Base-by-base conservation (phyloP, 1,284 basidiomycete genomes). In the Farysia itapuensis region DNA sequence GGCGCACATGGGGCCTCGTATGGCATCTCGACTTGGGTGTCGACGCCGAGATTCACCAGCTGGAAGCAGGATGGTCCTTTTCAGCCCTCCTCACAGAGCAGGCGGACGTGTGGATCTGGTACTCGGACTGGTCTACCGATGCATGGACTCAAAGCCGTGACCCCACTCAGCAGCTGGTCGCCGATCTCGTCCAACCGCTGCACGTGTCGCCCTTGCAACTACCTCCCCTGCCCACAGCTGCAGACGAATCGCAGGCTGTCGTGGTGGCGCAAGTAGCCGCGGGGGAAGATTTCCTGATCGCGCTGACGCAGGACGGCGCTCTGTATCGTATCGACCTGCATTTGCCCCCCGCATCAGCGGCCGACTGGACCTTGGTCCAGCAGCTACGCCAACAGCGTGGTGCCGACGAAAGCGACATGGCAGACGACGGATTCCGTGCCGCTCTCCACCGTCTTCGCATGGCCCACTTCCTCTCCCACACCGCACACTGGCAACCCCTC, bases 11-110 rank as follows among this genome's bases (percentile, higher is more conserved):
- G 61, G 57, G 46, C 20, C 34, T 34, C 5, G 25, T 61, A 3
- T 41, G 36, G 23, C 35, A 53, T 19, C 40, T 38, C 26, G 26
- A 11, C 26, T 11, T 28, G 26, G 26, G n/a, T n/a, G n/a, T 9
- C 26, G 26, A 33, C 9, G 12, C 9, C 18, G 30, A 48, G 8
- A 43, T 68, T 31, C 48, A 41, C 12, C 57, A 65, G 37, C 42
- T 69, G 21, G 66, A 69, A 43, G 66, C 66, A 0, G 66, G 66
- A 3, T 69, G 66, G 66, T 46, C 47, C 5, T 69, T 59, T 21
- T 44, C 59, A 0, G 46, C 50, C 1, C 25, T 57, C 7, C 46
- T 69, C 7, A 40, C 50, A 2, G 29, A 50, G 14, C 25, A 30
- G 0, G 43, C 43, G 7, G 31, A 54, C 12, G 23, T 61, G 0